Base-by-base conservation (phyloP, 202 grass and related monocot genomes). In the Dendrocalamus latiflorus region DNA sequence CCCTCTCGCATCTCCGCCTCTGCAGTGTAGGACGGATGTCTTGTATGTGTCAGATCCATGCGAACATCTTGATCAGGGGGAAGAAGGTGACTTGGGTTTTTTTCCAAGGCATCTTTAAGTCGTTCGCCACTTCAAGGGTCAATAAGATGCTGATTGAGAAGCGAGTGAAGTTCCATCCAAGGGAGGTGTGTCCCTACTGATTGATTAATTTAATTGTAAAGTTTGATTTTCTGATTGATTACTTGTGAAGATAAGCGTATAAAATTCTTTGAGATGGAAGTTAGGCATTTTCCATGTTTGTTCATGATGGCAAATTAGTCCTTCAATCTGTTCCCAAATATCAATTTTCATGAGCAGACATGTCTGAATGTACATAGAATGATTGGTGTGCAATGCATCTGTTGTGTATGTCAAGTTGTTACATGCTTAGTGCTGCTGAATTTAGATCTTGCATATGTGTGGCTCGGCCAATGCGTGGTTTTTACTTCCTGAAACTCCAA, bases 11-110 rank as follows among this genome's bases (percentile, higher is more conserved):
- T n/a, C n/a, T n/a, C 87, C 96, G 59, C 81, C 94, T 26, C 67
- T 87, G 74, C 91, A 91, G 48, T 96, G 96, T 66, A 93, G 89
- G 84, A 88, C 73, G 2, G 96, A 99, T 18, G 93, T 99, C 59
- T 26, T 99, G 78, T 96, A 99, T 81, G 91, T 99, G 5, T 99
- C 93, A 21, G 93, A 99, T 82, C 96, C 91, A 10, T 99, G 96
- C n/a, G 96, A 99, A 86, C 96, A 99, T 88, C 89, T 95, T 55
- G 96, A 99, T 77, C 85, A 96, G 51, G 96, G 91, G 39, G 96
- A 99, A 24, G 96, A 99, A 65, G 91, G 96, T 9, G 96, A 98
- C 89, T 73, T 99, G 63, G 96, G 96, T 5, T 91, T 95, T 76
- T 99, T 99, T n/a, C 54, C 89, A 93, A 43, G 96, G 96, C 55